A percentile compares a stretch with the other conserved stretches of the same genome.
Conservation (phyloP, 495 filamentous ascomycete species). For the Ramalina intermedia region DNA sequence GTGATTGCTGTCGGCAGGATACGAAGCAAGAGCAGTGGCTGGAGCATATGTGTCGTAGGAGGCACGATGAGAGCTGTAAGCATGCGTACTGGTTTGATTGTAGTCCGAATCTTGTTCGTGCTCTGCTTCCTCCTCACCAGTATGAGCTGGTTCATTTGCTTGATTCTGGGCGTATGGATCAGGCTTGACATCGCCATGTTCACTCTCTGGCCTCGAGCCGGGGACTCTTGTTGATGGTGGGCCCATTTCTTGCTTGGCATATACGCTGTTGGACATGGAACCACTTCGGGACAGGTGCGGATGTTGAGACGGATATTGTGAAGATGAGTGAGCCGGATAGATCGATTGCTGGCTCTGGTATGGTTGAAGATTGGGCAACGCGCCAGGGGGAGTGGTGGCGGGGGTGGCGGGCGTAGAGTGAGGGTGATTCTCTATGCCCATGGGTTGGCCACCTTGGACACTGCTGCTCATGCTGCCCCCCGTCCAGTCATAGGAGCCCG, state of each 20-base stretch:
- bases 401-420: conserved; percentile 90
- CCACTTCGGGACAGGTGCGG: conserved; percentile 60
- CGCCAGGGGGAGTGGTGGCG: conserved; percentile 80
- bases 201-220: conserved; percentile 37
- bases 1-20: conserved; percentile 65
- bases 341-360: conserved; percentile 61
- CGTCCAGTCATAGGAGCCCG: conserved; percentile 62
- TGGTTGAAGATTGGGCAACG: conserved; percentile 61
- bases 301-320: conserved; percentile 52
- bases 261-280: conserved; percentile 39
- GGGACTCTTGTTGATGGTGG: conserved; percentile 55
- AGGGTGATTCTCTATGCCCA: conserved; percentile 78
- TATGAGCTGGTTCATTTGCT: conserved; percentile 38
- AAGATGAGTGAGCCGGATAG: conserved; percentile 59
- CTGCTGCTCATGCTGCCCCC: conserved; percentile 47
- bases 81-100: conserved; percentile 49
- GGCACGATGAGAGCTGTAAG: conserved; percentile 52
- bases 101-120: conserved; percentile 73
- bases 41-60: conserved; percentile 59
- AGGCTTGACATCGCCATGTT: conserved; percentile 54
- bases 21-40: conserved; percentile 43
- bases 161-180: conserved; percentile 44
- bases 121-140: conserved; percentile 53
- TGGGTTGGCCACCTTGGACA: conserved; percentile 51
- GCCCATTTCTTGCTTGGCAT: conserved; percentile 85